Base-by-base conservation (phyloP, 169 alveolate genomes). In the Plasmodium inui region DNA sequence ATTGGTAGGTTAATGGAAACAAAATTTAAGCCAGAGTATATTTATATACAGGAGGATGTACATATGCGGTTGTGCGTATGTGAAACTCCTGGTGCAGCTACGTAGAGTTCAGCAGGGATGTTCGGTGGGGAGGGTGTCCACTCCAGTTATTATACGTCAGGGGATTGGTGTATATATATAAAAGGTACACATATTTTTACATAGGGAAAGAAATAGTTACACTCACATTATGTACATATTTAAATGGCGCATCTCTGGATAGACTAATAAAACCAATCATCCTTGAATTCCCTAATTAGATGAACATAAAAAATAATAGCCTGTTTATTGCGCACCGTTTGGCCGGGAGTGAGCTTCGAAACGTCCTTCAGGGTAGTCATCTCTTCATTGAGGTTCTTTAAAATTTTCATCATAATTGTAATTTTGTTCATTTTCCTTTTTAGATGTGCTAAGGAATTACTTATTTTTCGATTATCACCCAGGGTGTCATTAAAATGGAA, bases 401-500 rank as follows among this genome's bases (percentile, higher is more conserved):
- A 46, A 26, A 81, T 53, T 37, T 50, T 81, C 19, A 53, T 81
- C 28, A 81, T 2, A 81, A 81, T 81, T 81, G 46, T 81, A 19
- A 81, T 28, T 37, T 81, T 81, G 76, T 81, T 81, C n/a, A 81
- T 37, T 81, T 81, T 55, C 17, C 17, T 19, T 9, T 53, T 44
- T 81, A 22, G 8, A 10, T 26, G 30, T 41, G 26, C n/a, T 53
- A 81, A 3, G 3, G 78, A 14, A 19, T 39, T 41, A 53, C 14
- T 6, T 19, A 28, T 19, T 0, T 19, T 81, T 26, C 7, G 50
- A 81, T 81, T 81, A 17, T 12, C 74, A 14, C 88, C 76, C 17
- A 44, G 73, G 44, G n/a, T 44, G 34, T 81, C n/a, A n/a, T n/a
- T 81, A 81, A 81, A 81, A 81, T 81, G 30, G 37, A 81, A 44